Evolutionary conservation across 2,329 filamentous ascomycete genomes (phyloP).

Genomic region (Tothia fuscella): DNA sequence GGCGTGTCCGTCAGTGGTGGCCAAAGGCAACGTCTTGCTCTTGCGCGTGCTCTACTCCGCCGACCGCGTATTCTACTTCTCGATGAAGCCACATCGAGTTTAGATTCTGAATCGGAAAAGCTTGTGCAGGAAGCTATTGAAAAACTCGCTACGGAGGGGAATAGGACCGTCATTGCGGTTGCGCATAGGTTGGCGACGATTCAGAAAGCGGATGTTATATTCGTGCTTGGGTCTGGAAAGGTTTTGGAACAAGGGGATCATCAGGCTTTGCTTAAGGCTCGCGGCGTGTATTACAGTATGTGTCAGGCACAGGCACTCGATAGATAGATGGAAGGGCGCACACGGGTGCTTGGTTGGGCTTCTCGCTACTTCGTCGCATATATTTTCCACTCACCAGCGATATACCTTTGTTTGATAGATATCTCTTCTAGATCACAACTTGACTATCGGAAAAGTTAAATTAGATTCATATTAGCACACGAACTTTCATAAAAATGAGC

Average conservation of each 20-base stretch:
- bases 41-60: slow-evolving; percentile 23
- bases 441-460: no score
- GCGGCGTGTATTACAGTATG: slow-evolving; percentile 25
- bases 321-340: no score
- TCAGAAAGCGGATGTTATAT: slow-evolving; percentile 27
- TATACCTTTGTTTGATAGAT: no score
- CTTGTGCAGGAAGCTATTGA: slow-evolving; percentile 25
- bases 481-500: no score
- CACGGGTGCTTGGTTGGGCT: no score
- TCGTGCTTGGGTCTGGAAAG: slow-evolving; percentile 21
- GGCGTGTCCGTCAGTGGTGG: slow-evolving; percentile 24
- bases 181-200: slow-evolving; percentile 26
- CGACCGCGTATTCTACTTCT: slow-evolving; percentile 22
- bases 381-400: no score
- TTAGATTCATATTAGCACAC: no score
- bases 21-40: slow-evolving; percentile 24
- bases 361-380: no score
- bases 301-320: no score
- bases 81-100: slow-evolving; percentile 23
- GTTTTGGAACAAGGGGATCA: slow-evolving; percentile 25
- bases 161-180: slow-evolving; percentile 22
- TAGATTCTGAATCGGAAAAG: slow-evolving; percentile 25
- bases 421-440: no score
- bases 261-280: slow-evolving; percentile 19
- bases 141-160: slow-evolving; percentile 18